phyloP scores from a whole-genome alignment of 1,284 basidiomycete genomes.

The Ustilago hordei region DNA sequence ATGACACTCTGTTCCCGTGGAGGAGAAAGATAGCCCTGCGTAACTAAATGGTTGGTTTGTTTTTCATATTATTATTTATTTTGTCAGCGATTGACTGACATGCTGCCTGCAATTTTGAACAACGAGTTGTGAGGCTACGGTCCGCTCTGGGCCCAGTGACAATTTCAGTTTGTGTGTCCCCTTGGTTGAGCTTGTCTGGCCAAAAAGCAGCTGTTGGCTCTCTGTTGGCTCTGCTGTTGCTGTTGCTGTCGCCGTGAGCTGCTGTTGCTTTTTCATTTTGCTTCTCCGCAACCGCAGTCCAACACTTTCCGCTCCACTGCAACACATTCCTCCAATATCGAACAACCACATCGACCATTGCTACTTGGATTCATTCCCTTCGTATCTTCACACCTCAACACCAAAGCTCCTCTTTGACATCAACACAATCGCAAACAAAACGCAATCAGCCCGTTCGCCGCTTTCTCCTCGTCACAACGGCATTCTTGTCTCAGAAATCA shows the following conservation, averaged over 20 bases:
- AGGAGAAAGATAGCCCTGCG: neutral
- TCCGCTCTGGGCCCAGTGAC: neutral
- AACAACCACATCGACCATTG: neutral
- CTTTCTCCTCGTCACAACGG: neutral
- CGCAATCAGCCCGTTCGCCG: neutral
- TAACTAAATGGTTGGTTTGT: neutral
- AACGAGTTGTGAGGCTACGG: neutral
- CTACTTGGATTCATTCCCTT: neutral
- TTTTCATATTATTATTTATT: no score
- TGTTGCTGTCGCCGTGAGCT: neutral
- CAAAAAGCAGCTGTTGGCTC: neutral
- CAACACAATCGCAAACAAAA: neutral
- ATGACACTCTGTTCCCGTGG: neutral
- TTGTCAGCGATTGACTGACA: neutral
- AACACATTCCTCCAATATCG: neutral
- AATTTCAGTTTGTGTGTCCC: constrained; percentile 2
- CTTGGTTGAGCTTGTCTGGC: no score
- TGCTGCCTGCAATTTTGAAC: neutral
- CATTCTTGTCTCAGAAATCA: neutral
- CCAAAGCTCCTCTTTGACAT: neutral
- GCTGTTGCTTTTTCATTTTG: constrained; percentile 1
- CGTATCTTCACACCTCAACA: constrained; percentile 1
- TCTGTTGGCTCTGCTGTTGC: neutral
- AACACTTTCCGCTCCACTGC: neutral
- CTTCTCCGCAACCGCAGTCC: constrained; percentile 14